phyloP scores from a whole-genome alignment of 2,329 filamentous ascomycete species.

The Sporothrix dimorphospora region DNA sequence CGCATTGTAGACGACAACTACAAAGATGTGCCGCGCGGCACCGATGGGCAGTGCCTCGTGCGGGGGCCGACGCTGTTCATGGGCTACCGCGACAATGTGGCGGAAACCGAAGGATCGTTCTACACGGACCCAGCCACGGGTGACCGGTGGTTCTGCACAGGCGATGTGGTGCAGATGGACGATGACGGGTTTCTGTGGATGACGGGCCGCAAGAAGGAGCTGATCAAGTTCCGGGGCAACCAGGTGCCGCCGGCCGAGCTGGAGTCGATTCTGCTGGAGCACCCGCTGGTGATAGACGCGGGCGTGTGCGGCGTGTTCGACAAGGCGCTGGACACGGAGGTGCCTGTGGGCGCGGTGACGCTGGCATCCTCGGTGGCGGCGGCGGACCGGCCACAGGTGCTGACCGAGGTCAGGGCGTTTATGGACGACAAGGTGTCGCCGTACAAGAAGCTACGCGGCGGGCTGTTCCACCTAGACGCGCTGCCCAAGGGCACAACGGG shows the following conservation, averaged over 20 bases:
- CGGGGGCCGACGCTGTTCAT: slow-evolving; percentile 72
- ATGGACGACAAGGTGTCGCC: slow-evolving; percentile 53
- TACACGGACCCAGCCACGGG: slow-evolving; percentile 43
- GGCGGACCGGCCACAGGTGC: slow-evolving; percentile 48
- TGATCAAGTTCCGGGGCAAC: slow-evolving; percentile 63
- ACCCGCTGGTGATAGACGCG: slow-evolving; percentile 52
- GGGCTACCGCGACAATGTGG: slow-evolving; percentile 73
- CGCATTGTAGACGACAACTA: slow-evolving; percentile 60
- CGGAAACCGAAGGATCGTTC: slow-evolving; percentile 65
- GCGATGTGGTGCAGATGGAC: slow-evolving; percentile 70
- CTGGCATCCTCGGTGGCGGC: slow-evolving; percentile 44
- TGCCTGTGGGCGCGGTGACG: slow-evolving; percentile 68
- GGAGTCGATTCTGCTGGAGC: slow-evolving; percentile 50
- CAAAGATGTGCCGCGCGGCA: slow-evolving; percentile 52
- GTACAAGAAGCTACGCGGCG: slow-evolving; percentile 56
- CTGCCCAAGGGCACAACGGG: slow-evolving; percentile 67
- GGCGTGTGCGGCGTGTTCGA: slow-evolving; percentile 26
- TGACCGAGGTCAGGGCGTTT: slow-evolving; percentile 56
- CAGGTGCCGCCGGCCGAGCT: slow-evolving; percentile 62
- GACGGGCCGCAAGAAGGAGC: slow-evolving; percentile 73
- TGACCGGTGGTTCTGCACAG: slow-evolving; percentile 71
- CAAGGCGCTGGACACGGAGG: slow-evolving; percentile 53
- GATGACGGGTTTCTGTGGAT: slow-evolving; percentile 60
- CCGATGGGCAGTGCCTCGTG: slow-evolving; percentile 63
- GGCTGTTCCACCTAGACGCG: slow-evolving; percentile 65